Evolutionary conservation across 192 early-diverging fungal genomes (phyloP).

Genomic region (Lobosporangium transversale): DNA sequence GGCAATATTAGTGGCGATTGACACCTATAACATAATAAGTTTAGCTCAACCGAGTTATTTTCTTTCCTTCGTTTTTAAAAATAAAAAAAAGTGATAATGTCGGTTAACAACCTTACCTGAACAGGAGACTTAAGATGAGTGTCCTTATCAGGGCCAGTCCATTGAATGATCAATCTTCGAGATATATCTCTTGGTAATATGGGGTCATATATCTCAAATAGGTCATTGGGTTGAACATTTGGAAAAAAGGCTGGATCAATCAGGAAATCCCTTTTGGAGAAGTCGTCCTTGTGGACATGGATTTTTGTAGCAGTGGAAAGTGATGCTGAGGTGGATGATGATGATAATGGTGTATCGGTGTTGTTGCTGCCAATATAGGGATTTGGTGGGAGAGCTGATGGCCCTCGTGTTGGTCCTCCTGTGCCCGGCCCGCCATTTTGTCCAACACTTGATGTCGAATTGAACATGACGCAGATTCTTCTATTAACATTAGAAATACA

Average conservation of each 20-base stretch:
- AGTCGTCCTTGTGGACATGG: slow-evolving; percentile 67
- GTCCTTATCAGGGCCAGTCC: slow-evolving; percentile 61
- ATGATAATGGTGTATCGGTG: background rate
- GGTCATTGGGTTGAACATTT: slow-evolving; percentile 65
- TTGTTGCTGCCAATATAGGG: slow-evolving; percentile 6
- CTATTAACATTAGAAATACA: no score
- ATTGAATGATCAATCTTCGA: slow-evolving; percentile 63
- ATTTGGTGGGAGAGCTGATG: slow-evolving; percentile 3
- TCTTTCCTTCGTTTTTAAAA: no score
- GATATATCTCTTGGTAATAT: slow-evolving; percentile 23
- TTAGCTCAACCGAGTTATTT: background rate
- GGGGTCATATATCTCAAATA: slow-evolving; percentile 69
- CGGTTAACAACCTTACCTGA: no score
- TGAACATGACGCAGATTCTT: slow-evolving; percentile 17
- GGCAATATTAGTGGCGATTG: slow-evolving; percentile 75
- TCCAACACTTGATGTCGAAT: background rate
- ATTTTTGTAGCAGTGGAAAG: slow-evolving; percentile 30
- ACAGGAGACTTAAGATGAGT: slow-evolving; percentile 61
- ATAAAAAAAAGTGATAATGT: no score
- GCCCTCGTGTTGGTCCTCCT: slow-evolving; percentile 2
- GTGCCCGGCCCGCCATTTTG: no score
- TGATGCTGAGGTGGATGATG: slow-evolving; percentile 5
- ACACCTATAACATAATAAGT: slow-evolving; percentile 59
- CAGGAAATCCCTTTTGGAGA: slow-evolving; percentile 70
- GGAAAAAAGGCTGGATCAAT: slow-evolving; percentile 78